Percentiles rank a stretch among this genome's conserved stretches.
These are phyloP conservation scores for Rubia yunnanensis DNA, from an alignment of 257 asterid species.

Conservation along the genomic window DNA sequence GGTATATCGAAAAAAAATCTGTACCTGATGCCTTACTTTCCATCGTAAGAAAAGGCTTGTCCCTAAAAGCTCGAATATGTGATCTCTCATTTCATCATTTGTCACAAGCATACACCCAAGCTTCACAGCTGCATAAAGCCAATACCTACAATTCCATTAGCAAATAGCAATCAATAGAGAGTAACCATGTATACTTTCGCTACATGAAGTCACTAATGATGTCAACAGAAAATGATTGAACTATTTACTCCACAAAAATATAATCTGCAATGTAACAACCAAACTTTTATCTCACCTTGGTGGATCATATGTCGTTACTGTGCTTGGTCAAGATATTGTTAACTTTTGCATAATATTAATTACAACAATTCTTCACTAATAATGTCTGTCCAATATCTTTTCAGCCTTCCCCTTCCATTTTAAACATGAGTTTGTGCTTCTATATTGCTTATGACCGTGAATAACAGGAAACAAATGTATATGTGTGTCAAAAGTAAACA, in stretches of 20 bases:
- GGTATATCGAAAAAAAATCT: neutral
- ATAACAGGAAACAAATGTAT: neutral
- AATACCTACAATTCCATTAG: slow-evolving; percentile 49
- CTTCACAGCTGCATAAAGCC: slow-evolving; percentile 92
- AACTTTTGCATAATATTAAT: no score
- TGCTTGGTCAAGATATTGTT: neutral
- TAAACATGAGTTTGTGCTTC: neutral
- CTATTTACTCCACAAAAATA: neutral
- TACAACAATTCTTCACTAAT: neutral
- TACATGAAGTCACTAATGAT: neutral
- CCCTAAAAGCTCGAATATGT: slow-evolving; percentile 93
- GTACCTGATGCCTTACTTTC: slow-evolving; percentile 97
- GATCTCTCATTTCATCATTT: slow-evolving; percentile 99
- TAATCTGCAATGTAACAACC: no score
- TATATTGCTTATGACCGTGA: neutral
- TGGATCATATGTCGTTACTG: neutral
- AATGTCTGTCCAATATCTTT: no score
- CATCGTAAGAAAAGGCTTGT: slow-evolving; percentile 68
- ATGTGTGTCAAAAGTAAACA: neutral
- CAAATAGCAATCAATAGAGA: neutral
- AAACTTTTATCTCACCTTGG: neutral
- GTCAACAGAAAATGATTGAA: neutral
- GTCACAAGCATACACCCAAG: slow-evolving; percentile 80
- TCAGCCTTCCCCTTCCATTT: no score
- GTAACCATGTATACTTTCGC: neutral